Base-by-base conservation (phyloP, 352 stramenopile species). In the Pythium plurisporium region DNA sequence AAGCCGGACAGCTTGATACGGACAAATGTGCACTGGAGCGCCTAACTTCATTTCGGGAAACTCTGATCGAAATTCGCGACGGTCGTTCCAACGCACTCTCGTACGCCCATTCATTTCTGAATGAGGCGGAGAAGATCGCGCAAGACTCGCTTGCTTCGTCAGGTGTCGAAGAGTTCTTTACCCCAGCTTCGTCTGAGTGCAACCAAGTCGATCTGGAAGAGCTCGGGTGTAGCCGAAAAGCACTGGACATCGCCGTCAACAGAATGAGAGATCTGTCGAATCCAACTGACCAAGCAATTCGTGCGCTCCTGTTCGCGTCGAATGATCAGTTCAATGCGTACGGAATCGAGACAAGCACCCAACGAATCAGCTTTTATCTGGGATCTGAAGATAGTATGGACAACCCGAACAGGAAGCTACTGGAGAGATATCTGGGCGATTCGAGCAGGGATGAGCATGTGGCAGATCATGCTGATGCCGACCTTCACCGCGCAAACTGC, bases 341-440 rank as follows among this genome's bases (percentile, higher is more conserved):
- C 58, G 83, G 79, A 25, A 89, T 93, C 49, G 81, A 93, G 40
- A 84, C 73, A 1, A 60, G 69, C 33, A 56, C 70, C 5, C 77
- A 91, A 34, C 77, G 70, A 0, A 59, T 88, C 22, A 86, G 77
- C 44, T 93, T 93, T 46, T 86, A 89, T 22, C 54, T 93, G 10
- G 81, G 81, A 2, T 73, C 61, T 12, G 69, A 79, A 11, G 70
- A 87, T 17, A 62, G 67, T 20, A 59, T 65, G 19, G 63, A 74
- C 25, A 70, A 69, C 37, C 41, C 72, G 12, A 75, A 68, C 15
- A 72, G 70, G 34, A 62, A 57, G 10, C 66, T 86, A 4, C 45
- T 94, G 34, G 59, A 79, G 17, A 82, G 77, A 19, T 95, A 68
- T 75, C 27, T 42, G 15, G 19, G 17, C 14, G 23, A 47, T 37